A percentile compares a stretch with the other conserved stretches of the same genome.
These are phyloP conservation scores for Lactifluus pinguis DNA, from an alignment of 768 basidiomycete genomes.

Conservation along the genomic window DNA sequence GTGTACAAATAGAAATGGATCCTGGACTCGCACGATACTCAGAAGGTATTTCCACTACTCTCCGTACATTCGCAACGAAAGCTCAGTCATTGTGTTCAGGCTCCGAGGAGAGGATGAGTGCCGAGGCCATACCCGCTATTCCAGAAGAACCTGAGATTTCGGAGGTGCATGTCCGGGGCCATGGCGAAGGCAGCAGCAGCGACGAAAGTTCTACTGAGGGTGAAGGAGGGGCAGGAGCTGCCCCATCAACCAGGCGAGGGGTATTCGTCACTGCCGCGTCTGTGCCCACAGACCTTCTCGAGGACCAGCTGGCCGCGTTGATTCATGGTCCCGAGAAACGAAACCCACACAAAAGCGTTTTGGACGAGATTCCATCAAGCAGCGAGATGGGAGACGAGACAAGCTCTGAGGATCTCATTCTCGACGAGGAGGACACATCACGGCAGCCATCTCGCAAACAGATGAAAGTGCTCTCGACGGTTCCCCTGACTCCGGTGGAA, in stretches of 20 bases:
- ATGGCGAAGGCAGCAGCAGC: constrained; percentile 18
- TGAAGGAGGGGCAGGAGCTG: neutral
- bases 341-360: constrained; percentile 11
- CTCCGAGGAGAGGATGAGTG: neutral
- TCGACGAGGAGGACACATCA: constrained; percentile 17
- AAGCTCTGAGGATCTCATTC: constrained; percentile 6
- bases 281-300: neutral
- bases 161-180: constrained; percentile 9
- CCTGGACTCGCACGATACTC: neutral
- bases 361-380: constrained; percentile 18
- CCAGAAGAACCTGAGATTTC: constrained; percentile 8
- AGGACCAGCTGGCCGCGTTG: constrained; percentile 6
- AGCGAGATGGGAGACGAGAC: constrained; percentile 7
- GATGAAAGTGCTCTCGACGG: neutral
- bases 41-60: neutral
- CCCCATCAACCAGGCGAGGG: neutral
- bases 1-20: constrained; percentile 3
- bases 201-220: constrained; percentile 11
- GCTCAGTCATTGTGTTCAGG: neutral
- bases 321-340: constrained; percentile 7
- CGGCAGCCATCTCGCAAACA: neutral
- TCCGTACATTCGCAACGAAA: neutral
- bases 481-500: neutral
- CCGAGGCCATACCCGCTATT: neutral
- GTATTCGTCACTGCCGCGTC: neutral